A percentile compares a stretch with the other conserved stretches of the same genome.
phyloP scores from a whole-genome alignment of 306 rosid genomes.

The Lathyrus tuberosus region DNA sequence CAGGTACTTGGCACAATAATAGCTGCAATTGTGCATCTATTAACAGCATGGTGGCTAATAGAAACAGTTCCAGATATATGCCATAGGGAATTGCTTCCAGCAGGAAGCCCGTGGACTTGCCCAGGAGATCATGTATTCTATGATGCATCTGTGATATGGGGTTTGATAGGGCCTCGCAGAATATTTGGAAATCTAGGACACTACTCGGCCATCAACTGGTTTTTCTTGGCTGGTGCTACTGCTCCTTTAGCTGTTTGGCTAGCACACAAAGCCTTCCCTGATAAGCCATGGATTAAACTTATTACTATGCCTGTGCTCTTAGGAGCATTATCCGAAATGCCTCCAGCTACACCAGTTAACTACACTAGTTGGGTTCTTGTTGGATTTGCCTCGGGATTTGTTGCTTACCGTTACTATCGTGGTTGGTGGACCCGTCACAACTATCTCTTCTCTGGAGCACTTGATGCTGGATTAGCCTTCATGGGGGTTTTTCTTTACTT shows the following conservation, averaged over 20 bases:
- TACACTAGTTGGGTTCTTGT: conserved; percentile 69
- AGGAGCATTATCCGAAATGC: conserved; percentile 60
- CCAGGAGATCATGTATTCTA: conserved; percentile 91
- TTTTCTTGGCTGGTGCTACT: conserved; percentile 73
- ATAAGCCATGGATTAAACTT: conserved; percentile 66
- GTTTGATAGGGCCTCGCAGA: conserved; percentile 71
- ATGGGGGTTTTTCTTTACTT: conserved; percentile 77
- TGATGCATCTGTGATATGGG: conserved; percentile 87
- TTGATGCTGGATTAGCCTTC: conserved; percentile 89
- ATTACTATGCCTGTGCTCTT: conserved; percentile 73
- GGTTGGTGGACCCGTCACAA: conserved; percentile 83
- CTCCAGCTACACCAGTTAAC: conserved; percentile 83
- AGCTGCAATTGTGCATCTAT: conserved; percentile 64
- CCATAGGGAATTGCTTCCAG: conserved; percentile 61
- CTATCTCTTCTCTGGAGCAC: conserved; percentile 77
- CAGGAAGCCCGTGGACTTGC: conserved; percentile 87
- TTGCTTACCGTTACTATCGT: conserved; percentile 67
- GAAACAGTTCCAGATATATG: conserved; percentile 68
- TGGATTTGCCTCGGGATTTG: conserved; percentile 71
- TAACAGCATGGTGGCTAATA: conserved; percentile 90
- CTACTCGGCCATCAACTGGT: conserved; percentile 77
- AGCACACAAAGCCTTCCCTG: conserved; percentile 73
- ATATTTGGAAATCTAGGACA: conserved; percentile 81
- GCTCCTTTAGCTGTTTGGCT: conserved; percentile 82
- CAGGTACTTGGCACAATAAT: conserved; percentile 68